Base-by-base conservation (phyloP, 1,139 yeast genomes). In the Eremothecium cymbalariae region DNA sequence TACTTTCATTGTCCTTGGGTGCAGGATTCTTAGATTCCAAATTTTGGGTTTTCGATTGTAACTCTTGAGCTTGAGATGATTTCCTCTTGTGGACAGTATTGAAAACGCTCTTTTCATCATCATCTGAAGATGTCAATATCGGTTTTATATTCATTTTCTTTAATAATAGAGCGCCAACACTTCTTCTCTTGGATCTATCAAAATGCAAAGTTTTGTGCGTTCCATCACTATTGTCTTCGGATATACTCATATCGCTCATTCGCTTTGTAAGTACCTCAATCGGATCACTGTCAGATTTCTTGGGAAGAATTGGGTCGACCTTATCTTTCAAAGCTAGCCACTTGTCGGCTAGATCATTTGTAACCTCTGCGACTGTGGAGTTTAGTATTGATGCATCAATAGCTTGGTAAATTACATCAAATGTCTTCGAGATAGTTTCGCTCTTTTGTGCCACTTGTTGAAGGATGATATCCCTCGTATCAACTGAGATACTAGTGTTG, bases 111-210 rank as follows among this genome's bases (percentile, higher is more conserved):
- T n/a, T n/a, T 14, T 27, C 30, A 16, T 27, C 19, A 11, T 19
- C n/a, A 16, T 27, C 12, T 12, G 7, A 19, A 4, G 30, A 16
- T 4, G 30, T 26, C 12, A 34, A 13, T 15, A 65, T 55, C 0
- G 72, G 69, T 36, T 54, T 54, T 20, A 66, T 46, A 35, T 64
- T 62, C 57, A 61, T 53, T 34, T 57, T 61, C 18, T 57, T 55
- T 39, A 59, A 43, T 11, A 60, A 43, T 15, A 61, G 42, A 12
- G 66, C 64, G 5, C 65, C 67, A 21, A 60, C 50, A 34, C 43
- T 39, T 8, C 24, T 31, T 19, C 42, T 29, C 23, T 38, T 37
- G 13, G 37, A 28, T n/a, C 32, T 33, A 14, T 25, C 32, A 13
- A 28, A 18, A 13, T 32, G 28, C 17, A 28, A 29, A 26, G 21